Conservation (phyloP, 441 rosid species). For the Arabidopsis lyrata region DNA sequence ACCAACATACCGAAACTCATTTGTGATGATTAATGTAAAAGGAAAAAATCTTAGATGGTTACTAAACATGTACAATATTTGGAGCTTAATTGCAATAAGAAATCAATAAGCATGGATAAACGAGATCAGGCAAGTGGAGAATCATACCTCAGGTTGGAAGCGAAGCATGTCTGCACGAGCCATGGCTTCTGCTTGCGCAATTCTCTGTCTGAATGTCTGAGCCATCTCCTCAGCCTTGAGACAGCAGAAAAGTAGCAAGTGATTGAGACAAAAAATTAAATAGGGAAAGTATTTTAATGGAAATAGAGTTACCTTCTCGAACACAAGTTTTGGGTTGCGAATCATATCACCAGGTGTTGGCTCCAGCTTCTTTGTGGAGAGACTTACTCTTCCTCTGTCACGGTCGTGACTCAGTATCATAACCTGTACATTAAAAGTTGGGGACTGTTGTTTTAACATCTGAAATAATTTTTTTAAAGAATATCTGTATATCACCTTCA, state of each 20-base stretch:
- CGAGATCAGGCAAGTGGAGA: neutral
- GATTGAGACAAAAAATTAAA: neutral
- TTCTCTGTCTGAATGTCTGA: conserved; percentile 95
- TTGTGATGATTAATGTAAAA: neutral
- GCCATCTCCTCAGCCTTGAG: conserved; percentile 99
- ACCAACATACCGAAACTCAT: neutral
- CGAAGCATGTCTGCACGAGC: conserved; percentile 99
- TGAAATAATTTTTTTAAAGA: neutral
- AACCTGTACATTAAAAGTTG: conserved; percentile 53
- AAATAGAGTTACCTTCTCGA: conserved; percentile 78
- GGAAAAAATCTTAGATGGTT: neutral
- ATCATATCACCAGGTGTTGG: conserved; percentile 99
- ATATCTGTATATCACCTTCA: conserved; percentile 60
- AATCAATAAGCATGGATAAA: conserved; percentile 8
- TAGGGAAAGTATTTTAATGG: neutral
- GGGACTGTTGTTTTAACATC: conserved; percentile 1
- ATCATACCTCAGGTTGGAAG: conserved; percentile 91
- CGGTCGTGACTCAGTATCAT: conserved; percentile 99
- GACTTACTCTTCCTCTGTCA: conserved; percentile 97
- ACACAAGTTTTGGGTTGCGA: conserved; percentile 96
- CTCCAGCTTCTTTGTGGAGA: conserved; percentile 95
- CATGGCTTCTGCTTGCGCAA: conserved; percentile 99
- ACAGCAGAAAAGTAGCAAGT: conserved; percentile 16
- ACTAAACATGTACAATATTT: neutral
- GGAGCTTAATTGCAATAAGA: conserved; percentile 9